Base-by-base conservation (phyloP, 495 filamentous ascomycete genomes). In the Podospora appendiculata region DNA sequence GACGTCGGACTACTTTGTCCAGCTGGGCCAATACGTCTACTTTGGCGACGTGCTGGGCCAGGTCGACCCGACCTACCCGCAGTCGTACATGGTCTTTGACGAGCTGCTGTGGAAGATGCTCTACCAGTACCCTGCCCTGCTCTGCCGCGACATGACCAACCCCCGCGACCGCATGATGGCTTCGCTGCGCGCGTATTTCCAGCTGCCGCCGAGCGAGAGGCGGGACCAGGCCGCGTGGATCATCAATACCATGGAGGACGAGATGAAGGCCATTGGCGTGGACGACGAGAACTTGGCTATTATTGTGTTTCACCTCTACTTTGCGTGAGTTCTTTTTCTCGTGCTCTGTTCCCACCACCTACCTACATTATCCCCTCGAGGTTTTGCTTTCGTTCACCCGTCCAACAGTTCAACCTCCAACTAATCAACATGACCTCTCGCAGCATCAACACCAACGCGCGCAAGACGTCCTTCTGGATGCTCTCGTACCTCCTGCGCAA, bases 391-490 rank as follows among this genome's bases (percentile, higher is more conserved):
- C n/a, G n/a, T n/a, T n/a, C n/a, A n/a, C n/a, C n/a, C n/a, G n/a
- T n/a, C n/a, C n/a, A n/a, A n/a, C n/a, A n/a, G n/a, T n/a, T n/a
- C n/a, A n/a, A n/a, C n/a, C n/a, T n/a, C n/a, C n/a, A n/a, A n/a
- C n/a, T n/a, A 25, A 25, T 19, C 50, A 19, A 44, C 34, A 47
- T 32, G 43, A 25, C 14, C 11, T 39, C n/a, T n/a, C n/a, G n/a
- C 36, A 56, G 54, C 4, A 53, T 57, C 38, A 57, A 53, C 45
- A 57, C 55, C 17, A 57, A 57, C 50, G 36, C 55, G 16, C 49
- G 55, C 39, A 57, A 57, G 50, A 53, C 55, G 12, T 49, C 55
- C 33, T 57, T 53, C 50, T 57, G 55, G 55, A 48, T 57, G 34
- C 55, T 57, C 9, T 45, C 50, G 32, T 43, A 57, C 55, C 32